Evolutionary conservation across 2,329 filamentous ascomycete species (phyloP).

Genomic region (Fusarium sp.): DNA sequence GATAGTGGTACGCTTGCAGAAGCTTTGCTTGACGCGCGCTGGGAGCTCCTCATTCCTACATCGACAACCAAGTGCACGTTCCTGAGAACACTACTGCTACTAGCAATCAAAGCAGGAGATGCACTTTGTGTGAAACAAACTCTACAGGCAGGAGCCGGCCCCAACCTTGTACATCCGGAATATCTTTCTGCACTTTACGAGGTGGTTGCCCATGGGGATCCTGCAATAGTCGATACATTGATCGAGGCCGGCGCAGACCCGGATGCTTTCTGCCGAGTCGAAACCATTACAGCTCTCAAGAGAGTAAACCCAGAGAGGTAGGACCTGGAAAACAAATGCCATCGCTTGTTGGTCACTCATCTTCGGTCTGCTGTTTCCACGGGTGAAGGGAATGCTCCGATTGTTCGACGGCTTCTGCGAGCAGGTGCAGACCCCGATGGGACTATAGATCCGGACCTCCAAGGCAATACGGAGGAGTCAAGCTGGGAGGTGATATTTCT

Average conservation of each 20-base stretch:
- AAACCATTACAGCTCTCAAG: neutral
- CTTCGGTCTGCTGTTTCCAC: neutral
- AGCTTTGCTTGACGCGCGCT: fast-evolving
- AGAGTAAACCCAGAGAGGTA: too few species aligned
- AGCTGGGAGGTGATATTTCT: fast-evolving
- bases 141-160: neutral
- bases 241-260: neutral
- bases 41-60: too few species aligned
- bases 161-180: neutral
- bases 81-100: neutral
- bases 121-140: neutral
- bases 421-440: neutral
- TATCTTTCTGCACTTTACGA: neutral
- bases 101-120: neutral
- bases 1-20: neutral
- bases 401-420: neutral
- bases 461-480: fast-evolving
- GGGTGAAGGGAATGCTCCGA: fast-evolving
- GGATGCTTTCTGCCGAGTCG: neutral
- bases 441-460: fast-evolving
- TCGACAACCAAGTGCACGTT: too few species aligned
- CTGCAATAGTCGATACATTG: neutral
- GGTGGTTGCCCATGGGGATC: fast-evolving
- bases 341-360: neutral
- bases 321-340: fast-evolving